Conservation (phyloP, 192 early-diverging fungal genomes). For the Dissophora globulifera region DNA sequence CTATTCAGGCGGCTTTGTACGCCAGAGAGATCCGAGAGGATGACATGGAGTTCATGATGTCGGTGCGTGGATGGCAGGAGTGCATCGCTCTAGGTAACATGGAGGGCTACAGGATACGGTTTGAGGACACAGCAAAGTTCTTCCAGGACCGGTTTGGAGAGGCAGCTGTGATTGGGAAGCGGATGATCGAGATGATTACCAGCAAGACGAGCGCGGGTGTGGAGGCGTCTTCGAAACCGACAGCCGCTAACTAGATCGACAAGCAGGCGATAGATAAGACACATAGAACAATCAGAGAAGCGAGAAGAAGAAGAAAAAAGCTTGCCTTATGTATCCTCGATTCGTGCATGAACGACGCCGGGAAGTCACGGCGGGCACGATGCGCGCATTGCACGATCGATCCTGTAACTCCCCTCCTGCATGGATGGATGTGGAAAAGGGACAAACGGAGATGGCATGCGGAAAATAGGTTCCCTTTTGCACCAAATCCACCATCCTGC, state of each 20-base stretch:
- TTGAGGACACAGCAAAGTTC: slow-evolving; percentile 86
- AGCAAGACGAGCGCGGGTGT: slow-evolving; percentile 52
- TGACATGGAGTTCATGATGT: slow-evolving; percentile 93
- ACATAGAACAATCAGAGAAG: too few relatives aligned
- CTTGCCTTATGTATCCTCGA: too few relatives aligned
- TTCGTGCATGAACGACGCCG: too few relatives aligned
- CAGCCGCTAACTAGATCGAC: too few relatives aligned
- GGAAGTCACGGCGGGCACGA: too few relatives aligned
- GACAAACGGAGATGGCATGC: too few relatives aligned
- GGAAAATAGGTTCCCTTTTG: too few relatives aligned
- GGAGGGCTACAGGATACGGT: slow-evolving; percentile 86
- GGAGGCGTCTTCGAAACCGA: not conserved
- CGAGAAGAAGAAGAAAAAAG: not conserved
- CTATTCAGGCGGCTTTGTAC: slow-evolving; percentile 85
- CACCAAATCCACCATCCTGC: too few relatives aligned
- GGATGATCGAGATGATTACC: slow-evolving; percentile 67
- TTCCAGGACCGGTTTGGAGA: slow-evolving; percentile 75
- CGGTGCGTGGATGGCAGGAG: slow-evolving; percentile 93
- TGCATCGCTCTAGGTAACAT: slow-evolving; percentile 84
- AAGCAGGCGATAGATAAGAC: too few relatives aligned
- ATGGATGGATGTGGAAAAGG: too few relatives aligned
- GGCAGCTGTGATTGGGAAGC: slow-evolving; percentile 63
- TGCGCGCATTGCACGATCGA: too few relatives aligned
- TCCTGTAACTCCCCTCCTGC: too few relatives aligned
- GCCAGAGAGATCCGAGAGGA: slow-evolving; percentile 79